Conservation (phyloP, 2,329 filamentous ascomycete genomes). For the Sclerotinia trifoliorum region DNA sequence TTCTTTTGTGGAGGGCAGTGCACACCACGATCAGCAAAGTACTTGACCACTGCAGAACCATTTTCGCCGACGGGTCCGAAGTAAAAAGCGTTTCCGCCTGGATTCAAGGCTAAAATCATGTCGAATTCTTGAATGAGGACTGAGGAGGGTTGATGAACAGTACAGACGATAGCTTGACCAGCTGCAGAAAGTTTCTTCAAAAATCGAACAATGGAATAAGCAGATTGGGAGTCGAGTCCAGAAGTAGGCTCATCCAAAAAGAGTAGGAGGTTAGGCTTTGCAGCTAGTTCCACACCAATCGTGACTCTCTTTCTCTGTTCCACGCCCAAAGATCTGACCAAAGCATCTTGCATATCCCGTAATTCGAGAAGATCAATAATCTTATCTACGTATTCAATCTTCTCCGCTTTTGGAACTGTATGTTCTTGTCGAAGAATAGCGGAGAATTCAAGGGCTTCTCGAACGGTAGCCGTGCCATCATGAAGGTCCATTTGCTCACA, state of each 20-base stretch:
- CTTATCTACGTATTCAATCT: conserved; percentile 64
- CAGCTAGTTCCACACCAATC: conserved; percentile 71
- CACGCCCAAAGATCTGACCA: conserved; percentile 63
- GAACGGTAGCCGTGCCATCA: conserved; percentile 63
- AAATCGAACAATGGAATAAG: conserved; percentile 67
- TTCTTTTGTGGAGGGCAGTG: conserved; percentile 66
- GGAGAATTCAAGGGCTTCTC: conserved; percentile 68
- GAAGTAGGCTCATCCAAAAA: conserved; percentile 73
- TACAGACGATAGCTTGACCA: conserved; percentile 71
- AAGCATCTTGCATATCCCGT: conserved; percentile 63
- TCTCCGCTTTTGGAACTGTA: conserved; percentile 55
- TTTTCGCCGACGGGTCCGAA: conserved; percentile 71
- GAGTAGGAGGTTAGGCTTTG: conserved; percentile 64
- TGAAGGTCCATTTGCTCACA: conserved; percentile 73
- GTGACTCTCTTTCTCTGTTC: conserved; percentile 65
- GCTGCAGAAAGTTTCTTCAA: conserved; percentile 64
- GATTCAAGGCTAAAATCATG: conserved; percentile 68
- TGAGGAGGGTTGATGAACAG: conserved; percentile 70
- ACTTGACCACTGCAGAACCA: conserved; percentile 62
- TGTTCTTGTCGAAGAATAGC: conserved; percentile 62
- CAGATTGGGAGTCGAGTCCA: conserved; percentile 67
- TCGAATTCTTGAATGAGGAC: conserved; percentile 71
- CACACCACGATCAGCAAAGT: conserved; percentile 65
- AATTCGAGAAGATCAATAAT: conserved; percentile 66
- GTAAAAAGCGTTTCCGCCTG: conserved; percentile 67